Evolutionary conservation across 164 flowering plant genomes (phyloP).

Genomic region (Piper longum): DNA sequence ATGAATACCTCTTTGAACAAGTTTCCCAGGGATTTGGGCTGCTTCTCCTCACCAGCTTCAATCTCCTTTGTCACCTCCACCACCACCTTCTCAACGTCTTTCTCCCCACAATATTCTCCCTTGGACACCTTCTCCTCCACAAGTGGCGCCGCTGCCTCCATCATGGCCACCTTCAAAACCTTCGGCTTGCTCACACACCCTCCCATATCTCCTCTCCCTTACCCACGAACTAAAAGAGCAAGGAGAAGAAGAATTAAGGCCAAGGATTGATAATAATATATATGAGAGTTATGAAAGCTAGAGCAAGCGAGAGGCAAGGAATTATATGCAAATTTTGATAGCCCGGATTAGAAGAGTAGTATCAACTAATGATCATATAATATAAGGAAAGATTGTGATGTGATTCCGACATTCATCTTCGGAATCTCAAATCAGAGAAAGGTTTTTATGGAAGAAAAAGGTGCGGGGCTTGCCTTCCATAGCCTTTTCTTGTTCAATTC

Average conservation of each 20-base stretch:
- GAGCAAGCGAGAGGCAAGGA: not conserved
- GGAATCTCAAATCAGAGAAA: too few species aligned
- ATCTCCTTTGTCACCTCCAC: not conserved
- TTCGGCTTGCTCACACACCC: not conserved
- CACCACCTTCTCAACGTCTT: not conserved
- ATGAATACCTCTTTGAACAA: not conserved
- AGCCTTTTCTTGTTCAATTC: not conserved
- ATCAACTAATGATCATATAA: too few species aligned
- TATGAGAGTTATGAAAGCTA: not conserved
- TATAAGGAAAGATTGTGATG: too few species aligned
- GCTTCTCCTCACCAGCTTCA: not conserved
- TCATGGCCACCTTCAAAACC: not conserved
- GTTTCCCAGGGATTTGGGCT: not conserved
- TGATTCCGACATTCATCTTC: too few species aligned
- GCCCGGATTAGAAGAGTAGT: not conserved
- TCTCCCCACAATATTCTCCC: not conserved
- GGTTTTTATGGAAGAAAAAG: too few species aligned
- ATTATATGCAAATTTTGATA: not conserved
- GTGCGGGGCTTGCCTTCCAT: not conserved
- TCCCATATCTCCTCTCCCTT: not conserved
- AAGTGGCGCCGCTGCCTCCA: not conserved
- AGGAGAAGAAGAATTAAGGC: not conserved
- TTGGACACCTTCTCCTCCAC: not conserved
- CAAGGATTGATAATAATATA: too few species aligned
- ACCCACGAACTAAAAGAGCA: not conserved